Base-by-base conservation (phyloP, 805 yeast genomes). In the Candida insectalens region DNA sequence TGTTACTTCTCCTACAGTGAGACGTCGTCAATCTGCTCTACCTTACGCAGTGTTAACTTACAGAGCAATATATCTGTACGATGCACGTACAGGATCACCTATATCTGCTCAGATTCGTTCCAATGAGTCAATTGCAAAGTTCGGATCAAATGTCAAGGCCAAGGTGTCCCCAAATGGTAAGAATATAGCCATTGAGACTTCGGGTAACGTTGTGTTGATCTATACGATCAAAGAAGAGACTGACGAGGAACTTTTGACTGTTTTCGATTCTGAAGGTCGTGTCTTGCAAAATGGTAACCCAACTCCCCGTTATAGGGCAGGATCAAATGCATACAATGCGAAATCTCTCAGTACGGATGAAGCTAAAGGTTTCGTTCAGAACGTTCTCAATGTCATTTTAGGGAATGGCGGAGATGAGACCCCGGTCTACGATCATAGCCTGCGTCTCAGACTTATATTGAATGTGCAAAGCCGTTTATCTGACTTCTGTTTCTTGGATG, bases 101-200 rank as follows among this genome's bases (percentile, higher is more conserved):
- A 51, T 74, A 4, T 65, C 69, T 7, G 61, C 62, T 3, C 74
- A 71, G 42, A 51, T 59, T 5, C 50, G 82, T 35, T 53, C 68
- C 0, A 44, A 46, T 16, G 56, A 58, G 15, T 68, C 77, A 3
- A 37, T 74, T 12, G 53, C 58, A 18, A 53, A 53, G 15, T 67
- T 65, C 52, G 83, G 83, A 1, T 36, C 43, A 6, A 74, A 75
- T 47, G 30, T 44, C 18, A 45, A 53, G 17, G 46, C 72, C 6
- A 46, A 48, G 27, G 50, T 65, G 23, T 56, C 69, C 2, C 54
- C 55, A 14, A 44, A 43, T 33, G 59, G 68, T 10, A 53, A 57
- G 28, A 51, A 51, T 25, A 47, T 69, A 36, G 64, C 69, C 29
- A 49, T 69, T 6, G 59, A 58, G 37, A 67, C 76, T 1, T 45